These are phyloP conservation scores for Chaetomium sp. DNA, from an alignment of 2,329 filamentous ascomycete genomes.

Conservation along the genomic window DNA sequence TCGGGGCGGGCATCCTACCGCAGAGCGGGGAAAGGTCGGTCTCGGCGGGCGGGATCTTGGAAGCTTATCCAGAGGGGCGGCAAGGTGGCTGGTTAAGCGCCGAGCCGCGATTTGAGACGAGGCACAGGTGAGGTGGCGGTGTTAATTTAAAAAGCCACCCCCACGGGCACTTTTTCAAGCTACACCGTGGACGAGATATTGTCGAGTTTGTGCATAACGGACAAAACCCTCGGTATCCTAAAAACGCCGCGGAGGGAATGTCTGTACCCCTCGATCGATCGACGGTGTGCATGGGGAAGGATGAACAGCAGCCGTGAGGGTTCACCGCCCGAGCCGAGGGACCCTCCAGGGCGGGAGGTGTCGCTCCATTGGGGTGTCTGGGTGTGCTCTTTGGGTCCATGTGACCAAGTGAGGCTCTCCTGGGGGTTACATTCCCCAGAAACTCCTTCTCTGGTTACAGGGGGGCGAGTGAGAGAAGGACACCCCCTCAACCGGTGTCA, in stretches of 20 bases:
- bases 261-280: too few relatives aligned
- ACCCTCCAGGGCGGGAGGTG: conserved; percentile 6
- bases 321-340: background rate
- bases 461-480: background rate
- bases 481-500: background rate
- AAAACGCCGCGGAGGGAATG: background rate
- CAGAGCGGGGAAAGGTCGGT: conserved; percentile 1
- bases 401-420: conserved; percentile 18
- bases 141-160: background rate
- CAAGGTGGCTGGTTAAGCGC: background rate
- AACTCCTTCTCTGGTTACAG: background rate
- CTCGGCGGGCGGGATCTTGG: background rate
- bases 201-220: conserved; percentile 12
- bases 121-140: background rate
- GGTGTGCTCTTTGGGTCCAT: conserved; percentile 5
- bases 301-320: conserved; percentile 1
- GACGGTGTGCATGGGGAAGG: background rate
- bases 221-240: background rate
- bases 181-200: conserved; percentile 5
- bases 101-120: background rate
- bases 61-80: background rate
- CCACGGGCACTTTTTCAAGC: background rate
- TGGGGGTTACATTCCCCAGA: conserved; percentile 6
- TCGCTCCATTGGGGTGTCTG: conserved; percentile 7
- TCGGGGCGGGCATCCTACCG: background rate